Conservation (phyloP, 225 moss, liverwort and hornwort genomes). For the Rhytidiadelphus loreus region DNA sequence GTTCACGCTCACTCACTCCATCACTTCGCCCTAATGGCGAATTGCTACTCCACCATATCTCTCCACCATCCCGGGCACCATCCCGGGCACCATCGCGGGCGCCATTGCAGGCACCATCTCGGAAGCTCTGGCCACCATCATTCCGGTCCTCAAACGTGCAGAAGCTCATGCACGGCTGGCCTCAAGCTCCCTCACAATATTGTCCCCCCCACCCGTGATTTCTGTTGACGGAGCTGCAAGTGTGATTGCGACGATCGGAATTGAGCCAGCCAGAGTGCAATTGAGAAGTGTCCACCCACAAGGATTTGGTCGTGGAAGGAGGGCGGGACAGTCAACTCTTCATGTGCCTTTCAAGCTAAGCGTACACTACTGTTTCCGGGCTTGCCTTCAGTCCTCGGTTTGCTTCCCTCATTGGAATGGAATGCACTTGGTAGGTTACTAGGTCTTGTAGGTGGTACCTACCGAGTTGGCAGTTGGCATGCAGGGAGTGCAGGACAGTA, state of each 20-base stretch:
- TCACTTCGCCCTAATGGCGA: neutral
- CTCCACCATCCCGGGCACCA: neutral
- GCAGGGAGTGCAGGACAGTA: neutral
- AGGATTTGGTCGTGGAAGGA: slow-evolving; percentile 17
- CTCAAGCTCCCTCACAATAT: neutral
- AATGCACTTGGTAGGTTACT: neutral
- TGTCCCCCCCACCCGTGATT: neutral
- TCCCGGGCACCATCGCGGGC: neutral
- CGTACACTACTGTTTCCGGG: neutral
- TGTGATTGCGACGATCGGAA: neutral
- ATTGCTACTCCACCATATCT: neutral
- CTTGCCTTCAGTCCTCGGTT: neutral
- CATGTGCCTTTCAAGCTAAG: neutral
- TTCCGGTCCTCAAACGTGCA: neutral
- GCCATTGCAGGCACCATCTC: neutral
- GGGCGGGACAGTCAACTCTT: slow-evolving; percentile 3
- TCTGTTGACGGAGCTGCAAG: neutral
- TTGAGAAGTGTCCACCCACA: neutral
- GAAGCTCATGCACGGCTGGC: neutral
- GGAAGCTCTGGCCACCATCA: neutral
- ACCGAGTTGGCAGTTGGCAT: neutral
- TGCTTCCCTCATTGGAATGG: neutral
- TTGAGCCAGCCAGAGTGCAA: neutral
- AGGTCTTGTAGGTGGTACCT: neutral
- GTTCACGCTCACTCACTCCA: neutral